phyloP scores from a whole-genome alignment of 768 basidiomycete species.

The Gelatoporia subvermispora region DNA sequence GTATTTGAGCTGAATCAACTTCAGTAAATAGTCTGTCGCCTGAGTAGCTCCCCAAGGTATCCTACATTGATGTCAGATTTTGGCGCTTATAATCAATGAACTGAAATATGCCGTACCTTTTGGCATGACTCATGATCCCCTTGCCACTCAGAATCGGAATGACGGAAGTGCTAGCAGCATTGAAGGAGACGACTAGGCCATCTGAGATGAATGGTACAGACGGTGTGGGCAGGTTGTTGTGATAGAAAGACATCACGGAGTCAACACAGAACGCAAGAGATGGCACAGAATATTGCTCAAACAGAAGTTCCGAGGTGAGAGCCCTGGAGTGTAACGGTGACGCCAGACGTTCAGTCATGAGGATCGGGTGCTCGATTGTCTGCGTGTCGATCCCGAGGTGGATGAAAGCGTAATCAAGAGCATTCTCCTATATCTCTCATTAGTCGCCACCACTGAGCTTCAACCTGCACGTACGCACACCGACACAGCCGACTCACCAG shows the following conservation, averaged over 20 bases:
- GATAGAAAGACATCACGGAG: conserved; percentile 87
- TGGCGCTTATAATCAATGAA: background rate
- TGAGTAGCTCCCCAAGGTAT: conserved; percentile 94
- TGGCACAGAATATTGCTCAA: conserved; percentile 87
- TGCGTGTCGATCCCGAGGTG: conserved; percentile 78
- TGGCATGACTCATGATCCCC: conserved; percentile 79
- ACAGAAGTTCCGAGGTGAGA: conserved; percentile 96
- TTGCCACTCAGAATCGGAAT: conserved; percentile 83
- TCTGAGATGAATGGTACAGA: conserved; percentile 47
- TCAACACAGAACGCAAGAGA: conserved; percentile 86
- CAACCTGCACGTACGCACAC: background rate
- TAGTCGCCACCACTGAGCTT: conserved; percentile 8
- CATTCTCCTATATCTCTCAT: conserved; percentile 69
- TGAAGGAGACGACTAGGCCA: conserved; percentile 87
- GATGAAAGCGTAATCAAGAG: conserved; percentile 87
- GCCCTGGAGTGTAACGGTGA: conserved; percentile 82
- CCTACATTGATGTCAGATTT: conserved; percentile 36
- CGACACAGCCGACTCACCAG: conserved; percentile 54
- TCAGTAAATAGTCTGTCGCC: conserved; percentile 86
- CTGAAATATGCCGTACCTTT: conserved; percentile 52
- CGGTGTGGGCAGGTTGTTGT: conserved; percentile 51
- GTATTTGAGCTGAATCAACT: conserved; percentile 93
- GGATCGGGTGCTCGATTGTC: conserved; percentile 76
- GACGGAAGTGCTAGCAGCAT: conserved; percentile 85
- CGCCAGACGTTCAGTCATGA: conserved; percentile 90